Evolutionary conservation across 1,284 basidiomycete genomes (phyloP).

Genomic region (Pholiota adiposa): DNA sequence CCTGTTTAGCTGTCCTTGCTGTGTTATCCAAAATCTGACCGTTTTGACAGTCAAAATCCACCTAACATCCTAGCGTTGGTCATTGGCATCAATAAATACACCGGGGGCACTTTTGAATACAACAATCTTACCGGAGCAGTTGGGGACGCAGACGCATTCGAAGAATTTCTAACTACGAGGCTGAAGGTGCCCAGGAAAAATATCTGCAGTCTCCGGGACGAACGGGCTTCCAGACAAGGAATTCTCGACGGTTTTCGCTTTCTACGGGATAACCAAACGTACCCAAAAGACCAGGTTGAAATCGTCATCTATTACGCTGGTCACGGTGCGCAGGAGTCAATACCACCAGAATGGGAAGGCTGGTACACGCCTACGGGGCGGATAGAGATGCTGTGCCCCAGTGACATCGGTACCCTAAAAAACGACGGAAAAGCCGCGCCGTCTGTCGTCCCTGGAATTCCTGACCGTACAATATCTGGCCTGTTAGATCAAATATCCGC

Average conservation of each 20-base stretch:
- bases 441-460: slow-evolving; percentile 30
- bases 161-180: slow-evolving; percentile 29
- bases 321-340: slow-evolving; percentile 35
- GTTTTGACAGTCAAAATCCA: slow-evolving; percentile 1
- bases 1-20: background rate
- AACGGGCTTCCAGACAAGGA: slow-evolving; percentile 33
- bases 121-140: slow-evolving; percentile 32
- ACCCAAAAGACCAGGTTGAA: slow-evolving; percentile 28
- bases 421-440: slow-evolving; percentile 6
- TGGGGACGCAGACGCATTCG: slow-evolving; percentile 36
- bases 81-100: slow-evolving; percentile 38
- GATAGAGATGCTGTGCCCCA: slow-evolving; percentile 37
- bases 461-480: slow-evolving; percentile 38
- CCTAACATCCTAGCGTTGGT: slow-evolving; percentile 32
- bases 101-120: slow-evolving; percentile 19
- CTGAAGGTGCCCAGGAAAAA: slow-evolving; percentile 32
- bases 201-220: slow-evolving; percentile 36
- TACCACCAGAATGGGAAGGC: slow-evolving; percentile 34
- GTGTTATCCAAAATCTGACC: background rate
- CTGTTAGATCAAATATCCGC: slow-evolving; percentile 34
- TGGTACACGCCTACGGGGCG: slow-evolving; percentile 29
- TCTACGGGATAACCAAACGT: slow-evolving; percentile 29
- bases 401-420: slow-evolving; percentile 28
- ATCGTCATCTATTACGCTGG: slow-evolving; percentile 44
- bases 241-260: slow-evolving; percentile 34